Evolutionary conservation across 2,329 filamentous ascomycete species (phyloP).

Genomic region (Lecanicillium sp.): DNA sequence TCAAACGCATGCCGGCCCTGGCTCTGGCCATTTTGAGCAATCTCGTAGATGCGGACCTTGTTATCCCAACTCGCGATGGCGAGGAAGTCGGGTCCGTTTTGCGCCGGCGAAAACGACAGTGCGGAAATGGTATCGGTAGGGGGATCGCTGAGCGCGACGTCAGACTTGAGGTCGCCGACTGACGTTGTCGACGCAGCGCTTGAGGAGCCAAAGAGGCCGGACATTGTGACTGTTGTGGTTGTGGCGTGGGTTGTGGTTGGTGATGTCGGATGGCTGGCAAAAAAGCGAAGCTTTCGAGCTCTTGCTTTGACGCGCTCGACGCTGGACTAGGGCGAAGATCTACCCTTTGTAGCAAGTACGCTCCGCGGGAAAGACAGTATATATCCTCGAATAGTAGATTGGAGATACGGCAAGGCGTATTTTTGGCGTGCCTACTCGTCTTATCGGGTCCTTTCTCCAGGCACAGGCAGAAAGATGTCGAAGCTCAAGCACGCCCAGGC

Average conservation of each 20-base stretch:
- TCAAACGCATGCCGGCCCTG: conserved; percentile 81
- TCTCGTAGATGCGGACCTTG: conserved; percentile 94
- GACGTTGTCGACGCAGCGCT: conserved; percentile 55
- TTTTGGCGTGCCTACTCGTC: background rate
- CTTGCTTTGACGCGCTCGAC: no score
- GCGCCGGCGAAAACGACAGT: conserved; percentile 67
- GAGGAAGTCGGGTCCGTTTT: conserved; percentile 58
- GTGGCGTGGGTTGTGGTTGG: conserved; percentile 3
- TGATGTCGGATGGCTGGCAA: background rate
- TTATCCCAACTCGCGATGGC: conserved; percentile 95
- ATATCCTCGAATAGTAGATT: no score
- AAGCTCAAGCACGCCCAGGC: conserved; percentile 13
- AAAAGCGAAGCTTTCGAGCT: background rate
- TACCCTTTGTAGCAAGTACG: no score
- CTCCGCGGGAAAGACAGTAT: no score
- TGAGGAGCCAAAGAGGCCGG: conserved; percentile 49
- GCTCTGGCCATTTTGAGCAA: conserved; percentile 67
- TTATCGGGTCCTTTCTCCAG: no score
- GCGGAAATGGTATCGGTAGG: conserved; percentile 88
- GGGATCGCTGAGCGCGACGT: conserved; percentile 68
- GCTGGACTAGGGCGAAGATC: no score
- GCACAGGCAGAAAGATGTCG: background rate
- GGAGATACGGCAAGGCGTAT: background rate
- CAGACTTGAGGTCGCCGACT: conserved; percentile 83
- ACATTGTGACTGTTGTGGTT: conserved; percentile 40